phyloP scores from a whole-genome alignment of 139 green algal genomes.

The Tetraselmis striata region DNA sequence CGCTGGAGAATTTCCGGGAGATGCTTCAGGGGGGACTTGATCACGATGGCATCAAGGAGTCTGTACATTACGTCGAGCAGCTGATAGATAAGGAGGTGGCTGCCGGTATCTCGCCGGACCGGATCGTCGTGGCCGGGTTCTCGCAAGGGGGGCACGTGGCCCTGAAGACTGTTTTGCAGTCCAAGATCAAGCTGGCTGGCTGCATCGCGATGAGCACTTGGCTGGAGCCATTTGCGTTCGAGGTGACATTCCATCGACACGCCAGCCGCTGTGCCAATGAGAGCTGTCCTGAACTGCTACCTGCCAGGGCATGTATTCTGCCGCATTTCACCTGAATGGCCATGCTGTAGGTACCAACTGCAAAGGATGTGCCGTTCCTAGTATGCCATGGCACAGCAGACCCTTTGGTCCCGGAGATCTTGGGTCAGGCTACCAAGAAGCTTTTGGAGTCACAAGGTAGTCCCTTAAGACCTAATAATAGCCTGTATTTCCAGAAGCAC shows the following conservation, averaged over 20 bases:
- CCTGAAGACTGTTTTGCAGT: conserved; percentile 20
- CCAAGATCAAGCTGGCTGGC: conserved; percentile 23
- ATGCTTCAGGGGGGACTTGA: too few relatives aligned
- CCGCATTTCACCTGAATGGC: neutral
- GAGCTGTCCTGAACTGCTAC: too few relatives aligned
- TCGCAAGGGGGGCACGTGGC: conserved; percentile 39
- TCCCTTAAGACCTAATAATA: neutral
- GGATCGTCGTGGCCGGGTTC: conserved; percentile 36
- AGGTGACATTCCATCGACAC: neutral
- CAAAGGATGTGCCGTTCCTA: conserved; percentile 28
- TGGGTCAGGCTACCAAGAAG: neutral
- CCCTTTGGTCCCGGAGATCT: conserved; percentile 23
- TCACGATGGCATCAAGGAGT: conserved; percentile 17
- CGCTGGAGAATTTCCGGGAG: too few relatives aligned
- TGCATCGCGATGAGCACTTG: conserved; percentile 34
- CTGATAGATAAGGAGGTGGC: conserved; percentile 31
- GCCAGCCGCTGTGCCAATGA: too few relatives aligned
- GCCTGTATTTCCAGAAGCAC: neutral
- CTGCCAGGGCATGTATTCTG: neutral
- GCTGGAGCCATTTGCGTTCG: conserved; percentile 28
- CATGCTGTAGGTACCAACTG: neutral
- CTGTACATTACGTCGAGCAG: conserved; percentile 15
- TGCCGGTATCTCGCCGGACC: conserved; percentile 22
- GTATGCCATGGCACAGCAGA: conserved; percentile 29
- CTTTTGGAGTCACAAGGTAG: conserved; percentile 1